These are phyloP conservation scores for Lithocarpus polystachyus DNA, from an alignment of 306 rosid species.

Conservation along the genomic window DNA sequence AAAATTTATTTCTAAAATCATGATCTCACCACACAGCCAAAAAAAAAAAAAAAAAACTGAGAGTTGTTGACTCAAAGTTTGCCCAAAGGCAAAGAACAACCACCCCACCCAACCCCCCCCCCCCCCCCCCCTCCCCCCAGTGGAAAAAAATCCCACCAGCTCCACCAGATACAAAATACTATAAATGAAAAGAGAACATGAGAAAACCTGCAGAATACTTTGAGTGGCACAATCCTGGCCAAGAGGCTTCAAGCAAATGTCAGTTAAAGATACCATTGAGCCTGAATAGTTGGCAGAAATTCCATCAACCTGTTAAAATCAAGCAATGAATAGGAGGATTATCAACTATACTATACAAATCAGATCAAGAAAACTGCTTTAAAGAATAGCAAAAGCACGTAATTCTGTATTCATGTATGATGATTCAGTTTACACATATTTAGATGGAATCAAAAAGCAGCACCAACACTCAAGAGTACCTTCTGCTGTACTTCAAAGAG, in stretches of 20 bases:
- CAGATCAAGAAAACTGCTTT: background rate
- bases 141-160: background rate
- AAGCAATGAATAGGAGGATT: slow-evolving; percentile 8
- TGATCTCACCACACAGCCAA: background rate
- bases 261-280: slow-evolving; percentile 57
- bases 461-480: slow-evolving; percentile 45
- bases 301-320: slow-evolving; percentile 61
- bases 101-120: background rate
- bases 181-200: background rate
- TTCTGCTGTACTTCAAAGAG: slow-evolving; percentile 85
- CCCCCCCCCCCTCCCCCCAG: too few relatives aligned
- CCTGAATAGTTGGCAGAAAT: slow-evolving; percentile 79
- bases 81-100: background rate
- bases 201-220: slow-evolving; percentile 84
- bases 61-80: too few relatives aligned
- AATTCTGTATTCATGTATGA: slow-evolving; percentile 8
- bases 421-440: background rate
- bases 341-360: background rate
- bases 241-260: slow-evolving; percentile 92
- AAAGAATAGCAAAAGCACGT: background rate
- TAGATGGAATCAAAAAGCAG: slow-evolving; percentile 12
- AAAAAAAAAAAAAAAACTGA: background rate
- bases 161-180: background rate
- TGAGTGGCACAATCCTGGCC: slow-evolving; percentile 96
- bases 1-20: background rate